phyloP scores from a whole-genome alignment of 208 protist genomes.

The Wallacemonas collosoma region DNA sequence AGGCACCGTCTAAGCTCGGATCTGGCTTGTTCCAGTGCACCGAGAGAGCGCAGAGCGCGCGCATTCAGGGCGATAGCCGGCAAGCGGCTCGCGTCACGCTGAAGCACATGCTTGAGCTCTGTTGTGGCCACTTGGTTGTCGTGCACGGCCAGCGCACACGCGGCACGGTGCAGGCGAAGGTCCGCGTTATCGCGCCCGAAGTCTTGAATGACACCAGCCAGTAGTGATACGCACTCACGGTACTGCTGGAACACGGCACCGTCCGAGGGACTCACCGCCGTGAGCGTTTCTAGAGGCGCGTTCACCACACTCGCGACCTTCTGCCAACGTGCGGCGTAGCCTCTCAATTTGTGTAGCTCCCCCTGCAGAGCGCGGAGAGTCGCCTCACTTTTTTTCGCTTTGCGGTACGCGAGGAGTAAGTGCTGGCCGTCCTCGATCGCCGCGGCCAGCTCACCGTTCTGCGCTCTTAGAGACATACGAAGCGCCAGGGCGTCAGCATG shows the following conservation, averaged over 20 bases:
- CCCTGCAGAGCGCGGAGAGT: constrained; percentile 20
- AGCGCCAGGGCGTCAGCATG: constrained; percentile 54
- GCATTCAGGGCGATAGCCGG: constrained; percentile 74
- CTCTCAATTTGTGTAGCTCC: constrained; percentile 39
- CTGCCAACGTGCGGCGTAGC: constrained; percentile 49
- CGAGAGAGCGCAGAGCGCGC: constrained; percentile 66
- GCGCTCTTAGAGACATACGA: constrained; percentile 55
- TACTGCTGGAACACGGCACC: constrained; percentile 24
- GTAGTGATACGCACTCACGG: constrained; percentile 52
- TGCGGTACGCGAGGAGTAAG: constrained; percentile 42
- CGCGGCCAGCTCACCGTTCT: constrained; percentile 52
- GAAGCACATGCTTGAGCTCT: constrained; percentile 77
- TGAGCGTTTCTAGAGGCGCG: constrained; percentile 19
- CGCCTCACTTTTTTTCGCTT: constrained; percentile 25
- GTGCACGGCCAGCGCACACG: constrained; percentile 71
- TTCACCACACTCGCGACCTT: constrained; percentile 39
- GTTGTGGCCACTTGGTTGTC: constrained; percentile 56
- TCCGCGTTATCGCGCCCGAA: constrained; percentile 71
- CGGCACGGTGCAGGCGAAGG: constrained; percentile 80
- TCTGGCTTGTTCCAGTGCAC: constrained; percentile 70
- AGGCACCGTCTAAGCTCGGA: constrained; percentile 78
- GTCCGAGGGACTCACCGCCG: constrained; percentile 6
- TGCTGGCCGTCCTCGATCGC: constrained; percentile 48
- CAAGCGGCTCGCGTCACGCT: constrained; percentile 71
- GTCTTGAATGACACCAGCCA: constrained; percentile 61